Conservation (phyloP, 2,329 filamentous ascomycete genomes). For the Plenodomus biglobosus region DNA sequence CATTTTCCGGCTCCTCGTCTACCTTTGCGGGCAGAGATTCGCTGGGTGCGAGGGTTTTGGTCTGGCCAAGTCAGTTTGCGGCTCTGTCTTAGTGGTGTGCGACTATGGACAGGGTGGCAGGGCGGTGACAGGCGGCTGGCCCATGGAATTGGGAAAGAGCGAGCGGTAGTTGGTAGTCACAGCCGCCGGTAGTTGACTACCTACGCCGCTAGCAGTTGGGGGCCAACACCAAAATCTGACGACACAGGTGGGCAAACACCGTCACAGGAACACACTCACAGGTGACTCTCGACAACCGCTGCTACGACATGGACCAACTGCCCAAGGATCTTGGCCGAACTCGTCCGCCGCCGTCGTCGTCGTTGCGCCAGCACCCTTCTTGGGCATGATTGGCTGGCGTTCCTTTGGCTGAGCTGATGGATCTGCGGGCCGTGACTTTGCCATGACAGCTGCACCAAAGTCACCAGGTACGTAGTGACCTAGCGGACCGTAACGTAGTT, state of each 20-base stretch:
- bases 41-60: slow-evolving; percentile 2
- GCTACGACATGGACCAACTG: background rate
- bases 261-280: slow-evolving; percentile 4
- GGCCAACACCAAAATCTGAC: slow-evolving; percentile 19
- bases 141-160: slow-evolving; percentile 3
- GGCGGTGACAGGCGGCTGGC: background rate
- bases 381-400: background rate
- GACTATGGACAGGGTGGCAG: too few species aligned
- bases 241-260: slow-evolving; percentile 9
- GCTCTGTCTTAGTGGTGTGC: background rate
- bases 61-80: background rate
- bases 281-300: background rate
- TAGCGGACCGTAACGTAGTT: too few species aligned
- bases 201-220: too few species aligned
- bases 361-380: background rate
- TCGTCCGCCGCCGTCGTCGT: slow-evolving; percentile 1
- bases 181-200: background rate
- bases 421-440: slow-evolving; percentile 4
- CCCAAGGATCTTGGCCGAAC: slow-evolving; percentile 8
- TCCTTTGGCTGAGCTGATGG: background rate
- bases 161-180: slow-evolving; percentile 10
- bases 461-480: too few species aligned
- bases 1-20: slow-evolving; percentile 4
- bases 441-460: slow-evolving; percentile 13
- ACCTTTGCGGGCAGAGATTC: slow-evolving; percentile 2